A percentile compares a stretch with the other conserved stretches of the same genome.
These are phyloP conservation scores for Rhytidiadelphus loreus DNA, from an alignment of 225 moss, liverwort and hornwort species.

Conservation along the genomic window DNA sequence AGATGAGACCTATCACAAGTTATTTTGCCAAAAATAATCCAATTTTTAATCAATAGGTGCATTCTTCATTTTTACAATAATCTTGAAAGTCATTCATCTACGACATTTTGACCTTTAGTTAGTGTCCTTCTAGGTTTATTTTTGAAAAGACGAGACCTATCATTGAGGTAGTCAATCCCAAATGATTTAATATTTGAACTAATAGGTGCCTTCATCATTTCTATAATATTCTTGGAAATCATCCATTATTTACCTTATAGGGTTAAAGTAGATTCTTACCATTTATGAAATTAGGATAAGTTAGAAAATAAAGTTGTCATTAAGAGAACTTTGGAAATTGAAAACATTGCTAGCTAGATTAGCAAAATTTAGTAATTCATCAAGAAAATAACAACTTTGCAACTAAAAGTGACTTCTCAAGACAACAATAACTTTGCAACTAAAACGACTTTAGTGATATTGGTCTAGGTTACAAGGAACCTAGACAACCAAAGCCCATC, in stretches of 20 bases:
- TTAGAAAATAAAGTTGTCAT: neutral
- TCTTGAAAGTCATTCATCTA: no score
- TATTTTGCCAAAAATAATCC: neutral
- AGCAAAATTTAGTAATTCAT: neutral
- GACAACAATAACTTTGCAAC: neutral
- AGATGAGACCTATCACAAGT: fast-evolving
- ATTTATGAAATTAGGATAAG: neutral
- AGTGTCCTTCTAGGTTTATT: neutral
- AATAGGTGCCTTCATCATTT: neutral
- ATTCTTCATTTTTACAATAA: neutral
- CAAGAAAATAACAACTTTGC: neutral
- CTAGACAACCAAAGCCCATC: neutral
- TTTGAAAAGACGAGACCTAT: neutral
- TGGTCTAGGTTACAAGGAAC: no score
- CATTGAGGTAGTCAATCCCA: fast-evolving
- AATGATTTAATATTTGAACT: neutral
- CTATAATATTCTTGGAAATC: neutral
- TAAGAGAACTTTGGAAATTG: fast-evolving
- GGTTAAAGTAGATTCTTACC: neutral
- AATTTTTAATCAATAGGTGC: neutral
- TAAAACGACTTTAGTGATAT: fast-evolving
- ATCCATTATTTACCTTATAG: neutral
- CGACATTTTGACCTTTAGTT: fast-evolving
- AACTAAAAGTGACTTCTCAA: neutral
- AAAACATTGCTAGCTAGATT: neutral